These are phyloP conservation scores for Xylaria sp. DNA, from an alignment of 2,329 filamentous ascomycete genomes.

Conservation along the genomic window DNA sequence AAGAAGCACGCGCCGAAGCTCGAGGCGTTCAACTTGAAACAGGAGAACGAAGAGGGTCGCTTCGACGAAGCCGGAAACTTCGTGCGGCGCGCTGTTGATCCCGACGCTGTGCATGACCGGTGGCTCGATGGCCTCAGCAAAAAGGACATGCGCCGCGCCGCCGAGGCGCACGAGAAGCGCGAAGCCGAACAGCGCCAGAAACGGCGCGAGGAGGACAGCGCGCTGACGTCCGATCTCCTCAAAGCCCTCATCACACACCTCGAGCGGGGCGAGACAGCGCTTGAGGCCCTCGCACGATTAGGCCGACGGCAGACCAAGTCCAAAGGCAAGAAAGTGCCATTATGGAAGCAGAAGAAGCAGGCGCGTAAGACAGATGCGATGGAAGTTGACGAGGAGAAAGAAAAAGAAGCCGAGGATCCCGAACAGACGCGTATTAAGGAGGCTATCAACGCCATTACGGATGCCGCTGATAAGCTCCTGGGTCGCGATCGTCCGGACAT, in stretches of 20 bases:
- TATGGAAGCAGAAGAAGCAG: slow-evolving; percentile 67
- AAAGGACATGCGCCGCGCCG: slow-evolving; percentile 85
- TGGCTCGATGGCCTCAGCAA: slow-evolving; percentile 93
- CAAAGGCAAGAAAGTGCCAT: slow-evolving; percentile 46
- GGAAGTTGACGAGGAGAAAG: slow-evolving; percentile 61
- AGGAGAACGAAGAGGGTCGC: slow-evolving; percentile 84
- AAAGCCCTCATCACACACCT: slow-evolving; percentile 66
- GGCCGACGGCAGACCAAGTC: slow-evolving; percentile 60
- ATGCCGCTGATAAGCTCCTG: slow-evolving; percentile 81
- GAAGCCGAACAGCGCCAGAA: slow-evolving; percentile 70
- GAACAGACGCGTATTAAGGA: slow-evolving; percentile 65
- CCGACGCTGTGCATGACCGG: slow-evolving; percentile 81
- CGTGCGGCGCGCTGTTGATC: slow-evolving; percentile 80
- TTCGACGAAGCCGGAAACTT: slow-evolving; percentile 92
- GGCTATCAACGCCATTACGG: slow-evolving; percentile 77
- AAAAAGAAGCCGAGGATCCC: slow-evolving; percentile 54
- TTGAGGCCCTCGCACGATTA: slow-evolving; percentile 81
- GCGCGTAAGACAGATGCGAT: slow-evolving; percentile 55
- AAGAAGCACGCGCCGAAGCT: slow-evolving; percentile 91
- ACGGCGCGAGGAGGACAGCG: slow-evolving; percentile 66
- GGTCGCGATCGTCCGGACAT: slow-evolving; percentile 81
- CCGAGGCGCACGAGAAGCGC: slow-evolving; percentile 78
- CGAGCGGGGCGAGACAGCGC: slow-evolving; percentile 74
- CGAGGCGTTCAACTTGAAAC: slow-evolving; percentile 90
- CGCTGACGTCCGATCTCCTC: slow-evolving; percentile 69